Conservation (phyloP, 495 filamentous ascomycete genomes). For the Penicillium pulvis region DNA sequence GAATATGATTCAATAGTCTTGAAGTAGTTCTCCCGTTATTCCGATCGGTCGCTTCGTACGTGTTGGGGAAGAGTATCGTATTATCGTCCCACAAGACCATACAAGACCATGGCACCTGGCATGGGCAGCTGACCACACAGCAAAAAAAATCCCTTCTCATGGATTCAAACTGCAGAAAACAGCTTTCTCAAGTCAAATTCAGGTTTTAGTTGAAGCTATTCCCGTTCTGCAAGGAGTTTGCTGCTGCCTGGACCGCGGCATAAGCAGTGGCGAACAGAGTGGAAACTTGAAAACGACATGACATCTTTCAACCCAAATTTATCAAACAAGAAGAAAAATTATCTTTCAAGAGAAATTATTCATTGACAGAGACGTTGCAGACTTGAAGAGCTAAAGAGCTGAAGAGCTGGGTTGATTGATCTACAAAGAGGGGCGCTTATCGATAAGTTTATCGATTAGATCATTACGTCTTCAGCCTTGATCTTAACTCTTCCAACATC, state of each 20-base stretch:
- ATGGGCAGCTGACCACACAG: not conserved
- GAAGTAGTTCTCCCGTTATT: not conserved
- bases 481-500: conserved; percentile 1
- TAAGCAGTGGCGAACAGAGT: not conserved
- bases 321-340: not conserved
- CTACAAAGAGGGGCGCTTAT: conserved; percentile 10
- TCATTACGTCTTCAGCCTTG: conserved; percentile 22
- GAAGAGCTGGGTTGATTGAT: not conserved
- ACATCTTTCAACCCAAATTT: not conserved
- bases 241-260: conserved; percentile 6
- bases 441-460: conserved; percentile 16
- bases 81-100: not conserved
- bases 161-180: not conserved
- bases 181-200: not conserved
- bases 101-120: not conserved
- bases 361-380: not conserved
- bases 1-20: not conserved
- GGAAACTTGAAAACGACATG: not conserved
- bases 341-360: not conserved
- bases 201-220: conserved; percentile 5
- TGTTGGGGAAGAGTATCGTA: not conserved
- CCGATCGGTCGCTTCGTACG: not conserved
- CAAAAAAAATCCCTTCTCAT: not conserved
- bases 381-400: not conserved
- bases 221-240: conserved; percentile 1